Evolutionary conservation across 768 basidiomycete species (phyloP).

Genomic region (Inosperma sp.): DNA sequence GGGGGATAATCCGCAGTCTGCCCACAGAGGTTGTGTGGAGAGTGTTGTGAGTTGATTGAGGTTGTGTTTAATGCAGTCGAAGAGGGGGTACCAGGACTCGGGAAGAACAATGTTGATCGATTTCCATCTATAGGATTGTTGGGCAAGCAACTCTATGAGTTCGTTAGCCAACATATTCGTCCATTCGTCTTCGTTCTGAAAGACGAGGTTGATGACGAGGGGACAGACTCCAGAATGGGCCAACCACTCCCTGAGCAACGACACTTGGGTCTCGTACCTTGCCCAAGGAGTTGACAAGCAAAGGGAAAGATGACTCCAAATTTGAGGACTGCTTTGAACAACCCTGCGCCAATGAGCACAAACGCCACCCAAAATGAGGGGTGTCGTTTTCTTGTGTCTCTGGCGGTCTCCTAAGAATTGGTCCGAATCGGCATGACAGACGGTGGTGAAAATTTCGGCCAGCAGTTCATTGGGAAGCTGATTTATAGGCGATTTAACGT

Average conservation of each 20-base stretch:
- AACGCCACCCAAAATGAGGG: slow-evolving; percentile 13
- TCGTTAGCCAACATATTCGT: slow-evolving; percentile 10
- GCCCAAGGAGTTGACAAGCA: slow-evolving; percentile 6
- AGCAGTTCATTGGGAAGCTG: slow-evolving; percentile 14
- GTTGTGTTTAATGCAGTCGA: slow-evolving; percentile 10
- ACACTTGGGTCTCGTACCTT: slow-evolving; percentile 9
- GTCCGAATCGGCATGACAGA: slow-evolving; percentile 12
- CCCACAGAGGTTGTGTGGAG: slow-evolving; percentile 16
- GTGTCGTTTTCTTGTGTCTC: slow-evolving; percentile 11
- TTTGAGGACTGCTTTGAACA: slow-evolving; percentile 10
- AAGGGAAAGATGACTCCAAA: slow-evolving; percentile 14
- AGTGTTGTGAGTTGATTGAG: slow-evolving; percentile 9
- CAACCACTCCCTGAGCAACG: slow-evolving; percentile 12
- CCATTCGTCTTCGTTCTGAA: slow-evolving; percentile 19
- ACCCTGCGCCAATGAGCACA: slow-evolving; percentile 14
- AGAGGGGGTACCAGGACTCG: slow-evolving; percentile 17
- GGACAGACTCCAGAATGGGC: slow-evolving; percentile 9
- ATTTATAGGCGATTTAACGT: not conserved
- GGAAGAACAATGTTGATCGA: slow-evolving; percentile 18
- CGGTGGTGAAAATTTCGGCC: slow-evolving; percentile 12
- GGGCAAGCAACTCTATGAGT: slow-evolving; percentile 11
- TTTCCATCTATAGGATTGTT: slow-evolving; percentile 13
- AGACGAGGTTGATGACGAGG: slow-evolving; percentile 15
- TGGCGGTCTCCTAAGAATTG: slow-evolving; percentile 7
- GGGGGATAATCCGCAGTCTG: slow-evolving; percentile 13